A percentile compares a stretch with the other conserved stretches of the same genome.
Conservation (phyloP, 169 alveolate species). For the Babesia ovis region DNA sequence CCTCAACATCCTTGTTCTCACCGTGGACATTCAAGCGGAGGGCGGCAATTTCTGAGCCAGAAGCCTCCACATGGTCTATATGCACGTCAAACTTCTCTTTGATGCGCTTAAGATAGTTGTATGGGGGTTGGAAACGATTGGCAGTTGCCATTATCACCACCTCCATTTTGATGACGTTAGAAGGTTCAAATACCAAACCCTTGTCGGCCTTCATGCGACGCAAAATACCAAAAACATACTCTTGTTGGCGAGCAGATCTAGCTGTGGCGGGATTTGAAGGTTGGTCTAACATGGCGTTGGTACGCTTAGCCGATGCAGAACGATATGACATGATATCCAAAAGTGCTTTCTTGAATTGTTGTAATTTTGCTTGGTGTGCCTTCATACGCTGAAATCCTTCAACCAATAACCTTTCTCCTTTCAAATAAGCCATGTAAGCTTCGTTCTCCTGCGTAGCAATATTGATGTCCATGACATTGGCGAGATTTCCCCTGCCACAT, state of each 20-base stretch:
- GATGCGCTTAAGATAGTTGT: slow-evolving; percentile 40
- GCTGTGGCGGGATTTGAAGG: not conserved
- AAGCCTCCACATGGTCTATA: slow-evolving; percentile 22
- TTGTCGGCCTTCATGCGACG: slow-evolving; percentile 42
- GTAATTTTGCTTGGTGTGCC: slow-evolving; percentile 23
- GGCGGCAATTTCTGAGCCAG: slow-evolving; percentile 6
- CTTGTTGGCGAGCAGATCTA: slow-evolving; percentile 10
- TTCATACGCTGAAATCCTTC: slow-evolving; percentile 44
- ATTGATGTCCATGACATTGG: slow-evolving; percentile 33
- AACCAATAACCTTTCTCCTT: slow-evolving; percentile 33
- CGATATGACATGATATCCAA: slow-evolving; percentile 2
- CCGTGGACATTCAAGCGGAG: slow-evolving; percentile 22
- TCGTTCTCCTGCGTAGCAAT: slow-evolving; percentile 41
- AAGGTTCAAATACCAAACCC: slow-evolving; percentile 26
- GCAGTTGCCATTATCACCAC: slow-evolving; percentile 38
- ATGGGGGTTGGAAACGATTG: slow-evolving; percentile 56
- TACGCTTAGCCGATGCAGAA: slow-evolving; percentile 1
- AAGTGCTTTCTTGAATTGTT: slow-evolving; percentile 17
- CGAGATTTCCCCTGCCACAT: slow-evolving; percentile 14
- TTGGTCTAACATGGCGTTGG: not conserved
- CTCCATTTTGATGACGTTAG: slow-evolving; percentile 26
- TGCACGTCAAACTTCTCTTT: slow-evolving; percentile 45
- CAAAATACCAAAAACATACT: slow-evolving; percentile 30
- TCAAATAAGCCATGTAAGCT: slow-evolving; percentile 40
- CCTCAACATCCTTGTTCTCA: slow-evolving; percentile 19